phyloP scores from a whole-genome alignment of 2,329 filamentous ascomycete species.

The Colletotrichum higginsianum region DNA sequence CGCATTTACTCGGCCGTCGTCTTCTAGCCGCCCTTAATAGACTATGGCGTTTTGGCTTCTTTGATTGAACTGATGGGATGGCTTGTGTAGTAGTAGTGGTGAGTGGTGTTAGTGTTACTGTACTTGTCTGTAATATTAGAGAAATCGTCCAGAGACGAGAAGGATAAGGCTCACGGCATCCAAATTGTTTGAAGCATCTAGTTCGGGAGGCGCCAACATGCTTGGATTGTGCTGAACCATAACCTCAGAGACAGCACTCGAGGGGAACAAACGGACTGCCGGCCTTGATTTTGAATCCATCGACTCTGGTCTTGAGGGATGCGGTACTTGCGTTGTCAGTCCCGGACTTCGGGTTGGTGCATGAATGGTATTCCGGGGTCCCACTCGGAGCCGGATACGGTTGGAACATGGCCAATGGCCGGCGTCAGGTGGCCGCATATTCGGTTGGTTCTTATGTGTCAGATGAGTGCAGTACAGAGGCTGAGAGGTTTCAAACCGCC shows the following conservation, averaged over 20 bases:
- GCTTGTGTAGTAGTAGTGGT: too few relatives aligned
- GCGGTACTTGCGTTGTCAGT: neutral
- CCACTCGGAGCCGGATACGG: slow-evolving; percentile 26
- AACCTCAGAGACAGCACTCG: too few relatives aligned
- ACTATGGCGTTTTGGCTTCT: too few relatives aligned
- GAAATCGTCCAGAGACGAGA: too few relatives aligned
- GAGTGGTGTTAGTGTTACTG: too few relatives aligned
- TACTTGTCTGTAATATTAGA: too few relatives aligned
- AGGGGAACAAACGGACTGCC: neutral
- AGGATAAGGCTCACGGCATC: neutral
- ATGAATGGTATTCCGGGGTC: slow-evolving; percentile 12
- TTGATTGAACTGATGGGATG: too few relatives aligned
- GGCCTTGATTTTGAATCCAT: neutral
- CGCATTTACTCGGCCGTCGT: too few relatives aligned
- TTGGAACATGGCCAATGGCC: slow-evolving; percentile 16
- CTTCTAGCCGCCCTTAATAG: too few relatives aligned
- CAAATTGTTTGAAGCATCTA: neutral
- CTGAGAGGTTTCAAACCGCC: slow-evolving; percentile 22
- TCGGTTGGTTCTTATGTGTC: slow-evolving; percentile 26
- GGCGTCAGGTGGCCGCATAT: slow-evolving; percentile 26
- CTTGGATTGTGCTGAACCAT: neutral
- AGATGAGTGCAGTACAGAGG: slow-evolving; percentile 17
- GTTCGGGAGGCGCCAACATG: neutral
- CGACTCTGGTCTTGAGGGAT: neutral
- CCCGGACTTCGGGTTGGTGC: slow-evolving; percentile 17